These are phyloP conservation scores for Allium fistulosum DNA, from an alignment of 106 monocot species.

Conservation along the genomic window DNA sequence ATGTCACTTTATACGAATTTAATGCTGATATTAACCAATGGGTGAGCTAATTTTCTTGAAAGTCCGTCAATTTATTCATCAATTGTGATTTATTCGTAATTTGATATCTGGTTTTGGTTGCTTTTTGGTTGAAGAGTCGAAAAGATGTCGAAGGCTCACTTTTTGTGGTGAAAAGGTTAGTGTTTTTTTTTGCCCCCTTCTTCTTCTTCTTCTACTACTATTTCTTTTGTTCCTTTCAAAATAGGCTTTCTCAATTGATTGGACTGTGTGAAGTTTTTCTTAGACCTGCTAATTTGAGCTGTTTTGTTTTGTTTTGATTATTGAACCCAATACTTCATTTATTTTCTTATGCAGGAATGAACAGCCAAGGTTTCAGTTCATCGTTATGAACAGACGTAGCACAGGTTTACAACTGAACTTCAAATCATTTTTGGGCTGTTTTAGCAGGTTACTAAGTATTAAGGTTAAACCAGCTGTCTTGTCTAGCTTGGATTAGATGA, in stretches of 20 bases:
- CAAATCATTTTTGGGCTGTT: not conserved
- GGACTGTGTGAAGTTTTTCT: not conserved
- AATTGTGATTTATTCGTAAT: not conserved
- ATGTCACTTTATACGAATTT: constrained; percentile 91
- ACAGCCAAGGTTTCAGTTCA: constrained; percentile 92
- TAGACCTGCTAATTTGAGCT: not conserved
- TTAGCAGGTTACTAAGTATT: too few relatives aligned
- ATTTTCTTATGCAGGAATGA: constrained; percentile 45
- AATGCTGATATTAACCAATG: constrained; percentile 85
- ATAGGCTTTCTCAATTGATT: not conserved
- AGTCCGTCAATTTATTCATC: too few relatives aligned
- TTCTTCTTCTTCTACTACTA: not conserved
- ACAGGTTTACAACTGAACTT: constrained; percentile 43
- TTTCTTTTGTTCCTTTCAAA: not conserved
- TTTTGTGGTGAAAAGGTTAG: constrained; percentile 88
- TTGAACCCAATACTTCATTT: not conserved
- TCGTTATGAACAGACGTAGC: constrained; percentile 89
- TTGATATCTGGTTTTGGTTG: not conserved
- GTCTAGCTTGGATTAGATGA: not conserved
- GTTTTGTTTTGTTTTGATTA: not conserved
- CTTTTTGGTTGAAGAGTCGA: constrained; percentile 50
- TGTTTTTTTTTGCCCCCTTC: not conserved
- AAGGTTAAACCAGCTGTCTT: not conserved
- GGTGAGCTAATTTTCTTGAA: constrained; percentile 19
- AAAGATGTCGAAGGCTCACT: constrained; percentile 94